phyloP scores from a whole-genome alignment of 2,329 filamentous ascomycete species.

The Mycosphaerella sp. region DNA sequence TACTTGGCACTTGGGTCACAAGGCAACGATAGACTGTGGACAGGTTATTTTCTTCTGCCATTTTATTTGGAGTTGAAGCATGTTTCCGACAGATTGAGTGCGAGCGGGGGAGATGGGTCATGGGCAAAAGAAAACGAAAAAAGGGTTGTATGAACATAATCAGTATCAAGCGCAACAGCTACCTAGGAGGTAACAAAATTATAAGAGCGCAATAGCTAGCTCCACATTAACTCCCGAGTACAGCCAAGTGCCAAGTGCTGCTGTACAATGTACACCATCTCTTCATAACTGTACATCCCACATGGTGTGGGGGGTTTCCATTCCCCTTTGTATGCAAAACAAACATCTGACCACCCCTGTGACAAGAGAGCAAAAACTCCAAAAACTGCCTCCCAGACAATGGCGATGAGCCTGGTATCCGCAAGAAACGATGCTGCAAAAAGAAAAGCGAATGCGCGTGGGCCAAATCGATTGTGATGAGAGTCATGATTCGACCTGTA shows the following conservation, averaged over 20 bases:
- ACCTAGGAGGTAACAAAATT: too few relatives aligned
- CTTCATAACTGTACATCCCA: background rate
- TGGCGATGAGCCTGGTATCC: constrained; percentile 32
- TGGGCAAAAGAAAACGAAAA: too few relatives aligned
- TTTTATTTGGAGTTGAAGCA: too few relatives aligned
- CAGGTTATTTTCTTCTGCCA: too few relatives aligned
- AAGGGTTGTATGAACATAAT: too few relatives aligned
- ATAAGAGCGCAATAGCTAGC: too few relatives aligned
- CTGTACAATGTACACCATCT: background rate
- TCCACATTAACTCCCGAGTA: too few relatives aligned
- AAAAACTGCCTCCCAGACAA: constrained; percentile 7
- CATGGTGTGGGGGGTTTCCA: background rate
- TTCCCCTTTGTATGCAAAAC: background rate
- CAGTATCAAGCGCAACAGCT: too few relatives aligned
- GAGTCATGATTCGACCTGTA: background rate
- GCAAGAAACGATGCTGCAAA: constrained; percentile 15
- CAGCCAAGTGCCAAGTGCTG: background rate
- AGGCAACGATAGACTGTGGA: too few relatives aligned
- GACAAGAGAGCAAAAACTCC: constrained; percentile 1
- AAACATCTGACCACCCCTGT: background rate
- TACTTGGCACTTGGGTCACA: too few relatives aligned
- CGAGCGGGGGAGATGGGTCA: too few relatives aligned
- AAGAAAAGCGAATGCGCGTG: constrained; percentile 2
- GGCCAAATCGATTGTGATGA: background rate
- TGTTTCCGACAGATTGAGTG: too few relatives aligned